These are phyloP conservation scores for Monoraphidium neglectum DNA, from an alignment of 139 green algal species.

Conservation along the genomic window DNA sequence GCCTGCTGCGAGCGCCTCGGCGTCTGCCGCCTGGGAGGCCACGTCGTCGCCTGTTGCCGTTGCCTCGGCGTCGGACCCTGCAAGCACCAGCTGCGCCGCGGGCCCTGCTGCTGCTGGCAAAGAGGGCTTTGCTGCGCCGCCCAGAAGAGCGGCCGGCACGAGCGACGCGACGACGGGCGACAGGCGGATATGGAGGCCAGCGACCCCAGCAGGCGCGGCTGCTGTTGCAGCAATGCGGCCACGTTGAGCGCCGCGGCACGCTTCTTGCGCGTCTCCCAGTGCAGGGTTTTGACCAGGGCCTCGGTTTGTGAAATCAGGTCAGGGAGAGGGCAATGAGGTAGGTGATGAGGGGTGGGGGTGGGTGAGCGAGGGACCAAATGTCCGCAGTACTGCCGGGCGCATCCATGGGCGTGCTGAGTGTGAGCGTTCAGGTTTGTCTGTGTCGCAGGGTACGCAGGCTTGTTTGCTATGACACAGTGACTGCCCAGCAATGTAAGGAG, in stretches of 20 bases:
- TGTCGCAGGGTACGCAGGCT: too few relatives aligned
- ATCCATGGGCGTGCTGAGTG: too few relatives aligned
- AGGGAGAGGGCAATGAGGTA: too few relatives aligned
- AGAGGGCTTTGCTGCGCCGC: neutral
- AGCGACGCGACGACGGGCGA: slow-evolving; percentile 76
- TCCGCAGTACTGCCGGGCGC: too few relatives aligned
- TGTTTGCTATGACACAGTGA: neutral
- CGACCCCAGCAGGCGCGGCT: slow-evolving; percentile 73
- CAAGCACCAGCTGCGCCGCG: neutral
- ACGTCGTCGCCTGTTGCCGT: neutral
- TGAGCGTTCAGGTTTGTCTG: too few relatives aligned
- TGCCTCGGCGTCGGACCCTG: neutral
- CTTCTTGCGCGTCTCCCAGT: neutral
- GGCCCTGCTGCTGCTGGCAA: neutral
- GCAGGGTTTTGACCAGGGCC: slow-evolving; percentile 24
- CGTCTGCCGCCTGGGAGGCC: neutral
- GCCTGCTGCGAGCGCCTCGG: slow-evolving; percentile 36
- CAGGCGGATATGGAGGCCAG: slow-evolving; percentile 68
- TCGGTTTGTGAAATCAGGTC: neutral
- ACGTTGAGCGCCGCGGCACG: slow-evolving; percentile 12
- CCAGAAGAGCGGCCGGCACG: slow-evolving; percentile 27
- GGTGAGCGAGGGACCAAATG: too few relatives aligned
- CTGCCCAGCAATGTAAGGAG: neutral
- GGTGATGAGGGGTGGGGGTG: too few relatives aligned
- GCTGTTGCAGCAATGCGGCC: slow-evolving; percentile 55